These are phyloP conservation scores for Papiliotrema laurentii DNA, from an alignment of 1,284 basidiomycete species.

Conservation along the genomic window DNA sequence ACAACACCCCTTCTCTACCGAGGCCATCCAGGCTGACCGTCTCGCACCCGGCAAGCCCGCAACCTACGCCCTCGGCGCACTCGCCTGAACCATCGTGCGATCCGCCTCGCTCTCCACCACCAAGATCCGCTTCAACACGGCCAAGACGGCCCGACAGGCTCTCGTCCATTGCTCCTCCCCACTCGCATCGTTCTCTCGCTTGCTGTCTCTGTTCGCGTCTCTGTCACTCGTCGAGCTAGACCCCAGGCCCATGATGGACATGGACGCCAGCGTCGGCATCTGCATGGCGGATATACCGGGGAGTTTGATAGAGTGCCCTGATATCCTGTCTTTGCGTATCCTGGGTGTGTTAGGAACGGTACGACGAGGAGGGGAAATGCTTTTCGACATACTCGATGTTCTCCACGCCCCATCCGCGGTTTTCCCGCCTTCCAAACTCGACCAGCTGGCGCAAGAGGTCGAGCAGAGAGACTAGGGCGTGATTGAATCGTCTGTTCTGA, in stretches of 20 bases:
- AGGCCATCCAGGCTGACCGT: too few species aligned
- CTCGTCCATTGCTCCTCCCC: conserved; percentile 90
- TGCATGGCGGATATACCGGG: conserved; percentile 59
- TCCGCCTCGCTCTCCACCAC: conserved; percentile 45
- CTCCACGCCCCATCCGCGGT: conserved; percentile 73
- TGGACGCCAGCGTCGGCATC: conserved; percentile 51
- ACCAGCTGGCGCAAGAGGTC: conserved; percentile 89
- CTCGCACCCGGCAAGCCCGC: too few species aligned
- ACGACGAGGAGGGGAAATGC: conserved; percentile 8
- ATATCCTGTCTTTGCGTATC: conserved; percentile 90
- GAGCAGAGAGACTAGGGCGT: conserved; percentile 91
- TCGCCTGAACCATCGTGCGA: conserved; percentile 7
- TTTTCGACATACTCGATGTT: conserved; percentile 46
- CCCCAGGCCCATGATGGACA: conserved; percentile 43
- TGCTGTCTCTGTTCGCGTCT: conserved; percentile 3
- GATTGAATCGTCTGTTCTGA: conserved; percentile 92
- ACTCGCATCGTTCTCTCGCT: conserved; percentile 9
- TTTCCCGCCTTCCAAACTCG: conserved; percentile 72
- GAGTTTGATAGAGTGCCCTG: conserved; percentile 83
- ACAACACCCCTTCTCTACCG: too few species aligned
- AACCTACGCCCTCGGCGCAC: background rate
- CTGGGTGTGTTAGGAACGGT: conserved; percentile 48
- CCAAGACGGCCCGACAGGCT: conserved; percentile 81
- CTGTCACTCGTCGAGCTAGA: conserved; percentile 2
- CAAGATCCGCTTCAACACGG: conserved; percentile 67